Conservation (phyloP, 805 yeast species). For the Jamesozyma jinghongensis region DNA sequence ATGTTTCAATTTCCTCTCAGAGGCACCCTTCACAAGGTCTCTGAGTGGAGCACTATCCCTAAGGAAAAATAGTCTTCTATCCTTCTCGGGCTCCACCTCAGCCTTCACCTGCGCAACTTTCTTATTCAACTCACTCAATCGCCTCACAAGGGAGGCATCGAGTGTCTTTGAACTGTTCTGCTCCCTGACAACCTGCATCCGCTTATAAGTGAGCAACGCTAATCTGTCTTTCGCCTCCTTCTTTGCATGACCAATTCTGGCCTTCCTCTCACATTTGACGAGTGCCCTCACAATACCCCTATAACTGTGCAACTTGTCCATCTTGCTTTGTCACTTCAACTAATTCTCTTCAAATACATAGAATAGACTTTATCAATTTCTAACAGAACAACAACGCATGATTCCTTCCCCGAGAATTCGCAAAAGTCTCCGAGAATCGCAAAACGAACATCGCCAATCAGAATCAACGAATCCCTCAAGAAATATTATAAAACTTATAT, state of each 20-base stretch:
- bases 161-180: slow-evolving; percentile 7
- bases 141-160: slow-evolving; percentile 3
- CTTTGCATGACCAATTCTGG: slow-evolving; percentile 13
- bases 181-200: slow-evolving; percentile 14
- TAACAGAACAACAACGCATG: too few relatives aligned
- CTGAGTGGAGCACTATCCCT: slow-evolving; percentile 12
- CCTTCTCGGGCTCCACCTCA: slow-evolving; percentile 6
- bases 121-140: slow-evolving; percentile 9
- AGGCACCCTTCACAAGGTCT: neutral
- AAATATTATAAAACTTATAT: too few relatives aligned
- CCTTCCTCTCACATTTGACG: slow-evolving; percentile 16
- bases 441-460: too few relatives aligned
- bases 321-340: neutral
- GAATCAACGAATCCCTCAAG: too few relatives aligned
- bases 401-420: too few relatives aligned
- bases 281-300: slow-evolving; percentile 16
- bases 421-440: too few relatives aligned
- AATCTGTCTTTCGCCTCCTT: slow-evolving; percentile 17
- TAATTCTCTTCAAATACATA: too few relatives aligned
- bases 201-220: slow-evolving; percentile 18
- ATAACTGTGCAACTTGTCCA: slow-evolving; percentile 9
- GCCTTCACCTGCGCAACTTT: slow-evolving; percentile 11
- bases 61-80: slow-evolving; percentile 12
- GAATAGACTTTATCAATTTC: too few relatives aligned
- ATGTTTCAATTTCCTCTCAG: slow-evolving; percentile 24